Conservation (phyloP, 1,139 yeast species). For the Yamadazyma dendronema region DNA sequence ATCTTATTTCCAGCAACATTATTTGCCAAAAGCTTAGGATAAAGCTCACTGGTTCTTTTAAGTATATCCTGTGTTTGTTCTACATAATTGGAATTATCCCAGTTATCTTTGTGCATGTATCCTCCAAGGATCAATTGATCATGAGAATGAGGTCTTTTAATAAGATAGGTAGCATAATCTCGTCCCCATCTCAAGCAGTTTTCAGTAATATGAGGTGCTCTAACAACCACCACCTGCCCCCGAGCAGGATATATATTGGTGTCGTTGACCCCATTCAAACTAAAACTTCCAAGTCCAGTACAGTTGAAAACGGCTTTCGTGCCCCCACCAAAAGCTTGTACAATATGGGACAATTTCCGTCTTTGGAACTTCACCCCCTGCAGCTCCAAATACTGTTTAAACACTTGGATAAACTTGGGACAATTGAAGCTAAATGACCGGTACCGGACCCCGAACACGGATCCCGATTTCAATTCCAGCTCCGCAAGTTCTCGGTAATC, state of each 20-base stretch:
- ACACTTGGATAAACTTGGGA: conserved; percentile 22
- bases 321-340: conserved; percentile 47
- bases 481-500: conserved; percentile 10
- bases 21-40: conserved; percentile 8
- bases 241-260: conserved; percentile 57
- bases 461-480: conserved; percentile 26
- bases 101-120: conserved; percentile 55
- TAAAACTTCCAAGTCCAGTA: conserved; percentile 65
- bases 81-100: conserved; percentile 55
- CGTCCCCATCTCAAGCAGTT: conserved; percentile 53
- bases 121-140: conserved; percentile 64
- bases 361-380: conserved; percentile 13
- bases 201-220: conserved; percentile 54
- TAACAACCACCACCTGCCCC: conserved; percentile 67
- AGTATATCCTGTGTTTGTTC: conserved; percentile 59
- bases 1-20: conserved; percentile 13
- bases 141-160: conserved; percentile 61
- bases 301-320: conserved; percentile 63
- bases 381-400: conserved; percentile 10
- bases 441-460: conserved; percentile 51
- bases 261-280: conserved; percentile 59
- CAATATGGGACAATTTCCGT: conserved; percentile 43
- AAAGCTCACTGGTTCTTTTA: conserved; percentile 44
- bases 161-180: conserved; percentile 57
- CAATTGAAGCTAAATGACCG: conserved; percentile 68